phyloP scores from a whole-genome alignment of 495 filamentous ascomycete genomes.

The Aspergillus ellipticus region DNA sequence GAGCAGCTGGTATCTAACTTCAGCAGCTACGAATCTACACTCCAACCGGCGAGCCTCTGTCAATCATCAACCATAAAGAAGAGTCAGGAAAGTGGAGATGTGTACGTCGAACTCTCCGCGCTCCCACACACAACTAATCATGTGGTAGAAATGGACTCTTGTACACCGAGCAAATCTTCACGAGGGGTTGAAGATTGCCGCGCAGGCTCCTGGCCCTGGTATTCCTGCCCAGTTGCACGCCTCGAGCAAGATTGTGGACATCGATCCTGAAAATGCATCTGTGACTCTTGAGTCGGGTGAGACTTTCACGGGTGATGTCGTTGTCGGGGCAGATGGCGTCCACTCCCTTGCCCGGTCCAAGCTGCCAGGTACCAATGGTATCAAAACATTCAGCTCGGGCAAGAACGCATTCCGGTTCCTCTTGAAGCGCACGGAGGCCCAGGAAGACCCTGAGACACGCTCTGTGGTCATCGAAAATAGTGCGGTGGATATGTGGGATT shows the following conservation, averaged over 20 bases:
- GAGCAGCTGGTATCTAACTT: background rate
- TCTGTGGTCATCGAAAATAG: slow-evolving; percentile 36
- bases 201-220: slow-evolving; percentile 35
- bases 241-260: slow-evolving; percentile 38
- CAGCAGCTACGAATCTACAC: slow-evolving; percentile 30
- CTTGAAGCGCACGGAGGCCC: slow-evolving; percentile 39
- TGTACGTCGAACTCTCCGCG: slow-evolving; percentile 18
- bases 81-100: slow-evolving; percentile 34
- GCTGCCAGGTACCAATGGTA: slow-evolving; percentile 33
- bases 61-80: slow-evolving; percentile 32
- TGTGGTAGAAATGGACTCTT: slow-evolving; percentile 44
- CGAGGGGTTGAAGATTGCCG: slow-evolving; percentile 41
- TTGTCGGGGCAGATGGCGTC: slow-evolving; percentile 53
- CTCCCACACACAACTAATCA: background rate
- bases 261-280: slow-evolving; percentile 40
- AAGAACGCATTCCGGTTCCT: slow-evolving; percentile 62
- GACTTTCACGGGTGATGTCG: slow-evolving; percentile 37
- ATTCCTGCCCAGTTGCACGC: slow-evolving; percentile 39
- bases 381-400: slow-evolving; percentile 44
- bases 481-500: slow-evolving; percentile 49
- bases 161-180: slow-evolving; percentile 50
- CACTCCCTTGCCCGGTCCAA: slow-evolving; percentile 45
- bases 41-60: slow-evolving; percentile 29
- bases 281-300: slow-evolving; percentile 39
- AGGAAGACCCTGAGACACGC: slow-evolving; percentile 44